Evolutionary conservation across 1,139 yeast genomes (phyloP), one percentile per base, ranked within the genome.

Genomic region (Taiozyma sp.): DNA sequence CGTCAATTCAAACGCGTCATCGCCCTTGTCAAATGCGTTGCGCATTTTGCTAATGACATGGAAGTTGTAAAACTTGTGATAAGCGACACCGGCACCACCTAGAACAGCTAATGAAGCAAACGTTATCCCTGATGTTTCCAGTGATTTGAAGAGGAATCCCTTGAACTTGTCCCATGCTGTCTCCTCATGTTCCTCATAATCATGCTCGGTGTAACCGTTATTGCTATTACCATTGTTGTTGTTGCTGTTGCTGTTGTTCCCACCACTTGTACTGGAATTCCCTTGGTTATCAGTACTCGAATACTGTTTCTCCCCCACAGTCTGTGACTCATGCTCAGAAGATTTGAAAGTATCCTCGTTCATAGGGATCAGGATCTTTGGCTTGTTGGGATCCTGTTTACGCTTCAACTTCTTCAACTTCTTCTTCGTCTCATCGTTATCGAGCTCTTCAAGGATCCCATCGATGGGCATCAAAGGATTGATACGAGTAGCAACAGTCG

Each of bases 111-210:
- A 69, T 2, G 95, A 84, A n/a, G 90, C 82, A 50, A 87, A 73
- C 30, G 93, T 87, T 47, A 88, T 83, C 2, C 89, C 84, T 1
- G 86, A 83, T 0, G 96, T 82, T 62, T 88, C 96, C 3, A 81
- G 61, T 53, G 87, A 79, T 62, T 84, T 87, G 61, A 75, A 62
- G 4, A 73, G 44, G 30, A 81, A 71, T 4, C 63, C 56, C 23
- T 59, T 59, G 43, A 70, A 50, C 46, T 59, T 63, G 12, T 63
- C 66, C 60, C 60, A 61, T 5, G 38, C 8, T 1, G 49, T 28
- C 6, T 55, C 53, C 14, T 50, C 39, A 8, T 57, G 51, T 6
- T 58, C 53, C 19, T 52, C 54, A 22, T 54, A 49, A 7, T 51
- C 46, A 10, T 50, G 47, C 4, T 57, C 48, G 22, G 53, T 45